These are phyloP conservation scores for Exophiala viscosa DNA, from an alignment of 2,329 filamentous ascomycete species.

Conservation along the genomic window DNA sequence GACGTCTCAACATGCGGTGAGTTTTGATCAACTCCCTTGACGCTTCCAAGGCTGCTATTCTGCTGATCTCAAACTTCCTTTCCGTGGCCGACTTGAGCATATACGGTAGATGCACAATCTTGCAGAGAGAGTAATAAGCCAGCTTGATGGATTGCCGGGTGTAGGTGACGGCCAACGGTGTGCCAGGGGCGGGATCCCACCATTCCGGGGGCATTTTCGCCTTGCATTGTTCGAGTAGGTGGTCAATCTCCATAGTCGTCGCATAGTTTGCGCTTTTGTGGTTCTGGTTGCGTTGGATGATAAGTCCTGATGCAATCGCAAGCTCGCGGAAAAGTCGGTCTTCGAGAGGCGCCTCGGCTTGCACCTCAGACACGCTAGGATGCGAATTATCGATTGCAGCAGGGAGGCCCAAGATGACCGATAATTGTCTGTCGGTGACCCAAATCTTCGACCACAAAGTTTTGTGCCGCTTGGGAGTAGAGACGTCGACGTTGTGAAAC, in stretches of 20 bases:
- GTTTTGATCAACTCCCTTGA: neutral
- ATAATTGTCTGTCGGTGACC: neutral
- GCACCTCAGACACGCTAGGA: neutral
- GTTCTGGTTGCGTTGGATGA: neutral
- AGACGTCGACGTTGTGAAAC: neutral
- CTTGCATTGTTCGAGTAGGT: neutral
- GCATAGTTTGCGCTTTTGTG: neutral
- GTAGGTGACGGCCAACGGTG: neutral
- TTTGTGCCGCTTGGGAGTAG: neutral
- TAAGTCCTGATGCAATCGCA: neutral
- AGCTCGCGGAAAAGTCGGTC: neutral
- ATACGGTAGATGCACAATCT: neutral
- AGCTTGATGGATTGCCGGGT: neutral
- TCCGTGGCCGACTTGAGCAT: neutral
- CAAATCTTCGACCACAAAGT: neutral
- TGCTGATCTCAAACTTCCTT: neutral
- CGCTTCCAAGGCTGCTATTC: neutral
- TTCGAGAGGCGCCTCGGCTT: neutral
- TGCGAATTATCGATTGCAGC: neutral
- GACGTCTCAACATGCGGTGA: neutral
- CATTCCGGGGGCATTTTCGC: neutral
- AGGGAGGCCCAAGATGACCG: neutral
- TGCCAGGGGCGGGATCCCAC: neutral
- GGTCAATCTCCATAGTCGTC: neutral
- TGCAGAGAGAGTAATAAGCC: neutral